A percentile compares a stretch with the other conserved stretches of the same genome.
Conservation (phyloP, 2,329 filamentous ascomycete species). For the Pseudocercospora macadamiae region DNA sequence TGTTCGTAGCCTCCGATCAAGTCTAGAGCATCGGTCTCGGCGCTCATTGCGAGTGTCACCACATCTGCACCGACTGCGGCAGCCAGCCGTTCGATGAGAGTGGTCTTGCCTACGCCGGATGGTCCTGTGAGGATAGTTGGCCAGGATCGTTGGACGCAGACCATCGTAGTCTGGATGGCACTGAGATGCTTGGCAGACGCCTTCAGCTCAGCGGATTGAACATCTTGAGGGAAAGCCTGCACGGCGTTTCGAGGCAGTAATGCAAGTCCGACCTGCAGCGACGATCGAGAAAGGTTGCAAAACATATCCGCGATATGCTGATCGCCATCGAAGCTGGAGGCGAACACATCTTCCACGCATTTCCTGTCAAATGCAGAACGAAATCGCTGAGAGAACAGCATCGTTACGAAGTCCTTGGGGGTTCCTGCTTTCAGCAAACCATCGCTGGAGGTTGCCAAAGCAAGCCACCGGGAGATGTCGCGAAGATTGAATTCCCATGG, state of each 20-base stretch:
- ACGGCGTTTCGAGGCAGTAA: constrained; percentile 62
- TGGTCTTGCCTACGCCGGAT: constrained; percentile 85
- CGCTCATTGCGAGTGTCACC: constrained; percentile 84
- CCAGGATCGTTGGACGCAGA: constrained; percentile 83
- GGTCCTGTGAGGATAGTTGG: constrained; percentile 87
- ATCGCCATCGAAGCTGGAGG: constrained; percentile 61
- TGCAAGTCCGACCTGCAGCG: constrained; percentile 80
- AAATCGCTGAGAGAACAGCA: constrained; percentile 87
- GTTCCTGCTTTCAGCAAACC: constrained; percentile 63
- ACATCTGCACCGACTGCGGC: constrained; percentile 74
- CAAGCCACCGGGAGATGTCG: constrained; percentile 86
- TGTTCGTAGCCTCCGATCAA: constrained; percentile 97
- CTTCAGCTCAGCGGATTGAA: not conserved
- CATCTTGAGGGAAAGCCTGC: constrained; percentile 6
- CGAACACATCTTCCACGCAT: constrained; percentile 68
- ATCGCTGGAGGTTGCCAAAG: constrained; percentile 65
- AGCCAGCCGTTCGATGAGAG: constrained; percentile 78
- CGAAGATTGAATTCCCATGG: constrained; percentile 97
- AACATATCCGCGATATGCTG: constrained; percentile 59
- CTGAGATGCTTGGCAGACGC: constrained; percentile 56
- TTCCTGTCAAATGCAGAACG: constrained; percentile 69
- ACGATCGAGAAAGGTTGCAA: constrained; percentile 67
- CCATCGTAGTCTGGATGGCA: constrained; percentile 81
- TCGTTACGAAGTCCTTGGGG: constrained; percentile 74
- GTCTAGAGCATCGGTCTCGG: constrained; percentile 96